Conservation (phyloP, 805 yeast genomes). For the Kodamaea neixiangensis region DNA sequence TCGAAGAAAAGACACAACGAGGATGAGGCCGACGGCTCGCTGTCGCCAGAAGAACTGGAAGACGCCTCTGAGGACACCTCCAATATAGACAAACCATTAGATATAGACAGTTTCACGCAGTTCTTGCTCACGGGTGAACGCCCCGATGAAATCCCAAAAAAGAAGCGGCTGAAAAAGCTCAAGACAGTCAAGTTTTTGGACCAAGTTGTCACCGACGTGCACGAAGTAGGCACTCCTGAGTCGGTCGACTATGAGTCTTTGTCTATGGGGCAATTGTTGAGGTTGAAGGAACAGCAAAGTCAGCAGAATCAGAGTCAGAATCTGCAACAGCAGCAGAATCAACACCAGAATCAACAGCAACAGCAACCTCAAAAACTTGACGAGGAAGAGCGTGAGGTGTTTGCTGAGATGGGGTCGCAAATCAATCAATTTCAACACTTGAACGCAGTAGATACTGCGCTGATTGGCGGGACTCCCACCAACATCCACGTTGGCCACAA, state of each 20-base stretch:
- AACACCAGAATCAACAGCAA: slow-evolving; percentile 23
- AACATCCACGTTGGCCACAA: slow-evolving; percentile 42
- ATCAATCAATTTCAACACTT: slow-evolving; percentile 70
- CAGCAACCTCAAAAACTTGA: slow-evolving; percentile 25
- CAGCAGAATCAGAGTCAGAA: slow-evolving; percentile 30
- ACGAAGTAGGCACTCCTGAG: slow-evolving; percentile 27
- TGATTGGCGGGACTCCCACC: slow-evolving; percentile 68
- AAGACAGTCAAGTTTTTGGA: slow-evolving; percentile 77
- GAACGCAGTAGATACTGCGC: slow-evolving; percentile 70
- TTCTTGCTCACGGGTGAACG: slow-evolving; percentile 80
- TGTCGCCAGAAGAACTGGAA: slow-evolving; percentile 1
- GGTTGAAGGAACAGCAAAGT: slow-evolving; percentile 32
- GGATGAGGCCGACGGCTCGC: slow-evolving; percentile 27
- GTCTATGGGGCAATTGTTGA: slow-evolving; percentile 76
- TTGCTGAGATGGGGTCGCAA: slow-evolving; percentile 74
- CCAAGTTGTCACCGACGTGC: slow-evolving; percentile 52
- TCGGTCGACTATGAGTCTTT: slow-evolving; percentile 55
- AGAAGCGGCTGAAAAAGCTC: slow-evolving; percentile 42
- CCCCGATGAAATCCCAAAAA: slow-evolving; percentile 47
- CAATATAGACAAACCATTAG: slow-evolving; percentile 47
- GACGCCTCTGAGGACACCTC: neutral
- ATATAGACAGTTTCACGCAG: slow-evolving; percentile 83
- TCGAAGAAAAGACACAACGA: slow-evolving; percentile 57
- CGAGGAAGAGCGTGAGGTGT: slow-evolving; percentile 69
- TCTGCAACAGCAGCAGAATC: slow-evolving; percentile 14